Evolutionary conservation across 345 rosid species (phyloP).

Genomic region (Anacardium occidentale): DNA sequence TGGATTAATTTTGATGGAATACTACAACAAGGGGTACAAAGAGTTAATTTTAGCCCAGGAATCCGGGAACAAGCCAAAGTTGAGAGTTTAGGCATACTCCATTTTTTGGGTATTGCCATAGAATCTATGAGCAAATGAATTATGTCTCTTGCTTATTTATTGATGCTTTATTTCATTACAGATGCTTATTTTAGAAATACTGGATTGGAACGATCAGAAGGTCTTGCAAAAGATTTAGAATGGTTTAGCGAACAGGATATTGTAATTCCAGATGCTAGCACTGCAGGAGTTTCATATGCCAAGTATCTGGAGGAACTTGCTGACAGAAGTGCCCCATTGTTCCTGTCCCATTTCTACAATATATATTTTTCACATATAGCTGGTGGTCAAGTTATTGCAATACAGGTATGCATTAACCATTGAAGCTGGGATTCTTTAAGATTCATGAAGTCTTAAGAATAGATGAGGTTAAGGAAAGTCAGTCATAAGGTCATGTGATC

Average conservation of each 20-base stretch:
- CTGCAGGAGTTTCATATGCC: conserved; percentile 61
- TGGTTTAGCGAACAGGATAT: conserved; percentile 52
- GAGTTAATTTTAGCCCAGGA: not conserved
- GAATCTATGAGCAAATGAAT: not conserved
- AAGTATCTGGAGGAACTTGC: conserved; percentile 72
- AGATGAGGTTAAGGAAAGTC: not conserved
- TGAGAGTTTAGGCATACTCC: not conserved
- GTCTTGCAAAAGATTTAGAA: conserved; percentile 65
- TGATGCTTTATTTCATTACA: conserved; percentile 26
- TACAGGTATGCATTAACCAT: conserved; percentile 41
- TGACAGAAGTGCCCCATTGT: conserved; percentile 63
- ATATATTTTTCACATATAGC: conserved; percentile 88
- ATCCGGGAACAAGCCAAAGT: not conserved
- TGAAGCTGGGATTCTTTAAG: not conserved
- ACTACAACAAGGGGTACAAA: not conserved
- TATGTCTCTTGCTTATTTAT: conserved; percentile 9
- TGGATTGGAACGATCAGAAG: conserved; percentile 69
- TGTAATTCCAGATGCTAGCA: conserved; percentile 61
- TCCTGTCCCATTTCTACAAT: conserved; percentile 83
- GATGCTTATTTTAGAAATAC: conserved; percentile 88
- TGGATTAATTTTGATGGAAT: not conserved
- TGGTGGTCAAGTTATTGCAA: conserved; percentile 76
- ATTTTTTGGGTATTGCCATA: not conserved
- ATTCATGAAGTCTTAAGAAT: not conserved
- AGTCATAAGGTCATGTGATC: not conserved